Evolutionary conservation across 495 filamentous ascomycete genomes (phyloP), one percentile per base, ranked within the genome.

Genomic region (Aspergillus bertholletiae): DNA sequence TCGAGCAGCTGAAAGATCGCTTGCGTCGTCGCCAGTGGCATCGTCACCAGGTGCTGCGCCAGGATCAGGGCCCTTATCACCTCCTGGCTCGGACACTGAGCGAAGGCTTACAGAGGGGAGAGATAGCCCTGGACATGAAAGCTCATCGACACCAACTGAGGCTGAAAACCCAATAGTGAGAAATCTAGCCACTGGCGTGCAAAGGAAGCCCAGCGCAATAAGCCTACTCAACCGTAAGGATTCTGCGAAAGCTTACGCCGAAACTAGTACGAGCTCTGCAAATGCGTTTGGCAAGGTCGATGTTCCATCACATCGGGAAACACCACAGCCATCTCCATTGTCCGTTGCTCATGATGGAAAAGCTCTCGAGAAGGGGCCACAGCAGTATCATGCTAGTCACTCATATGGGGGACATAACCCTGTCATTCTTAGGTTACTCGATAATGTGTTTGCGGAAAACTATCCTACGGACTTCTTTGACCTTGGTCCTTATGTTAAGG

Each of bases 361-460:
- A 61, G 51, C 52, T 47, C 49, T 21, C 57, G 67, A 55, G 46
- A 30, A 49, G 7, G 39, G 51, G 4, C 51, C 61, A 0, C 69
- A 73, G 4, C 70, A 73, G 12, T 62, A 78, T 66, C 64, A 70
- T 51, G 73, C 76, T 15, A 74, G 69, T 32, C 90, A 95, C 62
- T 87, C 86, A 0, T 97, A 97, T 63, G 71, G 75, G n/a, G 94
- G 93, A 3, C 88, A 91, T 65, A 91, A 99, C 61, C 95, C 93
- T 7, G 88, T 80, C 48, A 85, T 97, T 15, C 73, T 97, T 44
- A 88, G 83, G 60, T 84, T 97, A 67, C 77, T 99, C 3, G 89
- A 97, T 63, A 83, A 85, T 28, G 87, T 97, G 61, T 96, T 92
- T 63, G 78, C 92, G 4, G 92, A 96, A 52, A 95, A 92, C 58